phyloP scores from a whole-genome alignment of 176 grass and related monocot genomes.

The Chloris gayana region DNA sequence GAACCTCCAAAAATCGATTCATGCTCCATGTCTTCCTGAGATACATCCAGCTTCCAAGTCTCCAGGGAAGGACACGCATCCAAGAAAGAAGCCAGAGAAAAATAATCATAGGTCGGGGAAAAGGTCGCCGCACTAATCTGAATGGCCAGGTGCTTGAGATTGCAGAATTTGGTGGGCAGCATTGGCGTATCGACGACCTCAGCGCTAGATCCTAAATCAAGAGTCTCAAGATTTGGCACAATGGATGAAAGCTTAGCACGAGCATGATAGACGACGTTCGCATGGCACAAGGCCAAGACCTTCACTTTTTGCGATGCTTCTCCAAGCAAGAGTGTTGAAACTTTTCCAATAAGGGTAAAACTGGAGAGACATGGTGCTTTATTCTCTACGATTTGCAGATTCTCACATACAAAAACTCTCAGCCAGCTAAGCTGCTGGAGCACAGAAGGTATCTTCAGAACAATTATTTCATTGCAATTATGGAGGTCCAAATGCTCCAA shows the following conservation, averaged over 20 bases:
- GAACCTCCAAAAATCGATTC: not conserved
- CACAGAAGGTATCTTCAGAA: not conserved
- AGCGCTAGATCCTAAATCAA: accelerated
- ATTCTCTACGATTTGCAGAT: too few relatives aligned
- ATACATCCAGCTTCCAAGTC: not conserved
- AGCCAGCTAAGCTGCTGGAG: not conserved
- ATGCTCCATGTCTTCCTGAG: accelerated
- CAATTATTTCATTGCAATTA: not conserved
- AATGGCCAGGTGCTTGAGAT: conserved; percentile 19
- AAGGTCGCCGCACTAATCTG: accelerated
- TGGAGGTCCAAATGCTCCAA: not conserved
- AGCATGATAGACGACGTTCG: not conserved
- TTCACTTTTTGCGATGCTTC: not conserved
- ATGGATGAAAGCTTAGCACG: not conserved
- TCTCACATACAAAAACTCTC: not conserved
- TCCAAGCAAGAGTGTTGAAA: not conserved
- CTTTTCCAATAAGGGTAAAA: too few relatives aligned
- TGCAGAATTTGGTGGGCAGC: not conserved
- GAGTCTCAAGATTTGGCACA: conserved; percentile 33
- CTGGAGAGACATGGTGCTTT: too few relatives aligned
- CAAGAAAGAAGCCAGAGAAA: conserved; percentile 21
- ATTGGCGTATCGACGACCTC: conserved; percentile 17
- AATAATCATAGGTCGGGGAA: not conserved
- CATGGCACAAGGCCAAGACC: not conserved
- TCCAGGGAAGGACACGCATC: conserved; percentile 20